phyloP scores from a whole-genome alignment of 2,329 filamentous ascomycete species.

The Lanzia echinophila region DNA sequence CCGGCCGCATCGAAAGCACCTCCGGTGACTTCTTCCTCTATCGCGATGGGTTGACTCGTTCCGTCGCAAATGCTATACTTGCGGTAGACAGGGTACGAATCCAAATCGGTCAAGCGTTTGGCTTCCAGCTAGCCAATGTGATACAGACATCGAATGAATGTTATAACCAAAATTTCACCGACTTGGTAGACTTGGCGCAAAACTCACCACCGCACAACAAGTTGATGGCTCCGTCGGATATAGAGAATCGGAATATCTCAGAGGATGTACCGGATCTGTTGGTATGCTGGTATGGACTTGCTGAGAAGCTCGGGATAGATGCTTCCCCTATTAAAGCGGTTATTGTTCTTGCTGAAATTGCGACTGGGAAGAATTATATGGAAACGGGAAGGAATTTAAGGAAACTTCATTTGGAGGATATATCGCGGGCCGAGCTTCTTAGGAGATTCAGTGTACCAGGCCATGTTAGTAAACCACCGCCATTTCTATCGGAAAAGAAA shows the following conservation, averaged over 20 bases:
- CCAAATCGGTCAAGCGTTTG: constrained; percentile 7
- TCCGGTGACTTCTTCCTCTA: constrained; percentile 9
- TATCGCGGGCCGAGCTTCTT: constrained; percentile 5
- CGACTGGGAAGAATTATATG: constrained; percentile 3
- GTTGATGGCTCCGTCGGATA: not conserved
- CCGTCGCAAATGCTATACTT: constrained; percentile 12
- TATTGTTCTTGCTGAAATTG: not conserved
- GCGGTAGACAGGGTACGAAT: constrained; percentile 11
- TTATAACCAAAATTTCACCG: constrained; percentile 6
- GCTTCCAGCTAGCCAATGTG: constrained; percentile 8
- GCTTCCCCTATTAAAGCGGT: constrained; percentile 2
- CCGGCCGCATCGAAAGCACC: constrained; percentile 13
- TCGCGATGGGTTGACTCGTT: constrained; percentile 10
- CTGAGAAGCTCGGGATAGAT: constrained; percentile 9
- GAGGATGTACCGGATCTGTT: constrained; percentile 17
- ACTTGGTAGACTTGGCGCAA: not conserved
- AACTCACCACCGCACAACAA: not conserved
- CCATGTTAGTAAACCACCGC: too few species aligned
- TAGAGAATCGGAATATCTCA: constrained; percentile 12
- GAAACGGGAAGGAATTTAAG: constrained; percentile 8
- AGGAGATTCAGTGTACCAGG: constrained; percentile 8
- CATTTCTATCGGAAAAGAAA: too few species aligned
- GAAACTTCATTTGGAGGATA: constrained; percentile 6
- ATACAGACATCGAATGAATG: constrained; percentile 11
- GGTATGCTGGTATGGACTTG: constrained; percentile 12